Conservation (phyloP, 202 grass and related monocot species). For the Eragrostis tef region DNA sequence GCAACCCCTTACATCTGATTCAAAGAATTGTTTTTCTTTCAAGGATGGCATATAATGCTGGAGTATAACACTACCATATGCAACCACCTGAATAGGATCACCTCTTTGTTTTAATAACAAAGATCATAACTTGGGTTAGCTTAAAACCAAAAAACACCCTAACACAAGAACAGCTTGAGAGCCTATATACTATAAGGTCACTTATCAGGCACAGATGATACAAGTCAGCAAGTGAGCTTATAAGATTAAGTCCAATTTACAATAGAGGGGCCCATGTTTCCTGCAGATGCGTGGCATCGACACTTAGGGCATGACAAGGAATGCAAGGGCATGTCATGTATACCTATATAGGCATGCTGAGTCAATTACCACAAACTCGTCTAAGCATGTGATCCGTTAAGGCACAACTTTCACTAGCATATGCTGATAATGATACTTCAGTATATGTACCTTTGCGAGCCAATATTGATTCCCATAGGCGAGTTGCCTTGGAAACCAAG, state of each 20-base stretch:
- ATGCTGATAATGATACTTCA: constrained; percentile 33
- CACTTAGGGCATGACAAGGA: constrained; percentile 16
- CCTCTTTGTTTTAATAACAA: constrained; percentile 34
- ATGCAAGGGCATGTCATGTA: constrained; percentile 1
- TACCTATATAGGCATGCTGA: not conserved
- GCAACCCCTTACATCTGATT: not conserved
- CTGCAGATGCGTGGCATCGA: not conserved
- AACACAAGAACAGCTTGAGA: not conserved
- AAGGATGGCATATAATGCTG: constrained; percentile 26
- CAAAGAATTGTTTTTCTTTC: constrained; percentile 13
- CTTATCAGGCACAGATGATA: constrained; percentile 15
- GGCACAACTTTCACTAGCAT: constrained; percentile 36
- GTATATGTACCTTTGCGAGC: constrained; percentile 75
- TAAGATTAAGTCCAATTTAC: constrained; percentile 5
- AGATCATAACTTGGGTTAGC: not conserved
- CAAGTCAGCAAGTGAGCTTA: constrained; percentile 13
- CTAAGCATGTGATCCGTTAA: constrained; percentile 11
- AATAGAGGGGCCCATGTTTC: constrained; percentile 9
- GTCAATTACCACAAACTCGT: not conserved
- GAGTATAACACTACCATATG: constrained; percentile 14
- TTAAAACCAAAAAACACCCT: not conserved
- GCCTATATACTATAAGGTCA: constrained; percentile 15
- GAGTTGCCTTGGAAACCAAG: constrained; percentile 84
- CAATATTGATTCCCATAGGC: constrained; percentile 98
- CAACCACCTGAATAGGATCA: not conserved